phyloP scores from a whole-genome alignment of 2,329 filamentous ascomycete species.

The Fusarium nodosum region DNA sequence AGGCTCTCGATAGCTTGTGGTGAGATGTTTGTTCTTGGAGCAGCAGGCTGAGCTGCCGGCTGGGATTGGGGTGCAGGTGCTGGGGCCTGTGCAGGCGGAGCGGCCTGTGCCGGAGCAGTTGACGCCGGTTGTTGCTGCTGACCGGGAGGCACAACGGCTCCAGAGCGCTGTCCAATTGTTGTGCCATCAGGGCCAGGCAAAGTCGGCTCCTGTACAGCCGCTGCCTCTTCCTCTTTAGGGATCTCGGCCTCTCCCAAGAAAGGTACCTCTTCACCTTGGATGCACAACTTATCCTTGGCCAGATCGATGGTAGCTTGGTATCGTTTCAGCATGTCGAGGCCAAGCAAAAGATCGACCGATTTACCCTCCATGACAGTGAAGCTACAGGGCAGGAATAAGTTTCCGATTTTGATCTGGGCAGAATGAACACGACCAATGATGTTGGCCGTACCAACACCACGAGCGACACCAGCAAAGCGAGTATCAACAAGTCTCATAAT shows the following conservation, averaged over 20 bases:
- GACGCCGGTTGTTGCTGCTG: conserved; percentile 35
- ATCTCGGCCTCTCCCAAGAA: conserved; percentile 96
- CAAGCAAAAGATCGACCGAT: conserved; percentile 91
- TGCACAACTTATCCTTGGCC: conserved; percentile 84
- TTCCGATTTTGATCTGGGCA: conserved; percentile 93
- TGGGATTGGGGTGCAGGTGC: conserved; percentile 49
- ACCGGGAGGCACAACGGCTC: conserved; percentile 70
- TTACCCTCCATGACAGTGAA: conserved; percentile 99
- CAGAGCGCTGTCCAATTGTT: conserved; percentile 85
- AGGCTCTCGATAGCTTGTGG: conserved; percentile 81
- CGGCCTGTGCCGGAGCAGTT: conserved; percentile 41
- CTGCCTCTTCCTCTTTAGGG: conserved; percentile 85
- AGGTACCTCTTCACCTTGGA: conserved; percentile 87
- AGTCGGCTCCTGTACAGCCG: conserved; percentile 82
- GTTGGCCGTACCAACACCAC: conserved; percentile 92
- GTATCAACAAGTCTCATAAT: conserved; percentile 97
- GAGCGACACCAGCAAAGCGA: conserved; percentile 90
- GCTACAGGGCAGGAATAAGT: conserved; percentile 87
- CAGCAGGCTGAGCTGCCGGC: conserved; percentile 48
- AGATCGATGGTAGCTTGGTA: conserved; percentile 95
- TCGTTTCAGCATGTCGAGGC: conserved; percentile 95
- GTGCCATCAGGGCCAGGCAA: conserved; percentile 90
- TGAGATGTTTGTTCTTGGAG: conserved; percentile 57
- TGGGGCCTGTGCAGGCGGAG: conserved; percentile 47
- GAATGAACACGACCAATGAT: conserved; percentile 97